phyloP scores from a whole-genome alignment of 345 rosid genomes.

The Eucalyptus brandiana region DNA sequence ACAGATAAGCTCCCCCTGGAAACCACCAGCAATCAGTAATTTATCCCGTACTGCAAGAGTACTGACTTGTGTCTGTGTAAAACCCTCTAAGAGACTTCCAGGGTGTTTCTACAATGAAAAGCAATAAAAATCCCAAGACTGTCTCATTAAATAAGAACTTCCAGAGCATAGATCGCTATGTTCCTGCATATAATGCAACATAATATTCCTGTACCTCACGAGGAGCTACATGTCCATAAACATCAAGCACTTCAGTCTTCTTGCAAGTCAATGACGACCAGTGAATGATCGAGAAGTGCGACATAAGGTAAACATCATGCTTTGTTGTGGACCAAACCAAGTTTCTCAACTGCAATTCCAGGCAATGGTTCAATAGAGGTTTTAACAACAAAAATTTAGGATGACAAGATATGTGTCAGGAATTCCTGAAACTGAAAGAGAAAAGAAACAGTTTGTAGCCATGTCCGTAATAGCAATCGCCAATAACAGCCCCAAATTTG shows the following conservation, averaged over 20 bases:
- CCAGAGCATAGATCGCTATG: background rate
- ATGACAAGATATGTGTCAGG: background rate
- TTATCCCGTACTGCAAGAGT: slow-evolving; percentile 44
- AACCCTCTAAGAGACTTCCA: slow-evolving; percentile 42
- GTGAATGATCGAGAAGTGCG: slow-evolving; percentile 41
- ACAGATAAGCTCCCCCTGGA: slow-evolving; percentile 53
- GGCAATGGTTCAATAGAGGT: background rate
- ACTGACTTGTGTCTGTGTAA: slow-evolving; percentile 49
- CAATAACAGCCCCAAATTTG: background rate
- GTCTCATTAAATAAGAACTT: background rate
- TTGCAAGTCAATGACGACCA: slow-evolving; percentile 44
- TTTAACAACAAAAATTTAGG: background rate
- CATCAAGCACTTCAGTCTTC: slow-evolving; percentile 45
- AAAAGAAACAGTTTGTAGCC: background rate
- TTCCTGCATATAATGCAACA: background rate
- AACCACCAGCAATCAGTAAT: slow-evolving; percentile 49
- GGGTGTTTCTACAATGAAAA: slow-evolving; percentile 34
- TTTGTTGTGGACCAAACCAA: slow-evolving; percentile 54
- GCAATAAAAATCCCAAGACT: background rate
- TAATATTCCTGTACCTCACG: slow-evolving; percentile 12
- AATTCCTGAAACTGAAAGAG: background rate
- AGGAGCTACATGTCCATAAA: slow-evolving; percentile 45
- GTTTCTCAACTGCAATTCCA: slow-evolving; percentile 32
- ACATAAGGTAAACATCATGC: slow-evolving; percentile 52
- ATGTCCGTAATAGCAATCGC: background rate